phyloP scores from a whole-genome alignment of 2,329 filamentous ascomycete genomes.

The Bipolaris sorokiniana region DNA sequence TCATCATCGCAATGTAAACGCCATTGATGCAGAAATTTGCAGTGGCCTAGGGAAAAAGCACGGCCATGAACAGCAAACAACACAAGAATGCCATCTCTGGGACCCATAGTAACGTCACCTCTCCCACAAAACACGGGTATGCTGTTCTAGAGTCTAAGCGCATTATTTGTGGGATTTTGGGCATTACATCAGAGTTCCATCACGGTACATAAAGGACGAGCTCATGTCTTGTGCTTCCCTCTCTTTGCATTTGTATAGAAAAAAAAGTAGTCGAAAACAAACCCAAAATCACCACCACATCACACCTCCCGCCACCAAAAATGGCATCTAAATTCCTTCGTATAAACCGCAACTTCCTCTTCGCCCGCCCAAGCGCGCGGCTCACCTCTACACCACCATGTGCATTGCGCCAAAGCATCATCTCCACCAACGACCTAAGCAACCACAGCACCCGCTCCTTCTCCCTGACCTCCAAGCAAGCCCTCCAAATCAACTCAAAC shows the following conservation, averaged over 20 bases:
- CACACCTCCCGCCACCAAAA: not conserved
- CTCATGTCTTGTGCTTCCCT: not conserved
- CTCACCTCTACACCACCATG: not conserved
- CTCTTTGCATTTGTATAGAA: not conserved
- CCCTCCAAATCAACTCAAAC: slow-evolving; percentile 43
- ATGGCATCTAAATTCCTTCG: slow-evolving; percentile 15
- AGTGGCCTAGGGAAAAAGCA: slow-evolving; percentile 1
- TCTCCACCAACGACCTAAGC: slow-evolving; percentile 12
- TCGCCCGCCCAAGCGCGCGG: slow-evolving; percentile 3
- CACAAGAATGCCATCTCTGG: not conserved
- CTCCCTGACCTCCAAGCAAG: slow-evolving; percentile 18
- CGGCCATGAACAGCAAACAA: not conserved
- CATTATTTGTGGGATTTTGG: not conserved
- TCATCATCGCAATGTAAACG: slow-evolving; percentile 9
- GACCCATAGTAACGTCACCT: slow-evolving; percentile 13
- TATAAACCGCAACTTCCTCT: slow-evolving; percentile 7
- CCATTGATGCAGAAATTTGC: slow-evolving; percentile 13
- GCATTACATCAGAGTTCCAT: slow-evolving; percentile 14
- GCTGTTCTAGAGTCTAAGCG: not conserved
- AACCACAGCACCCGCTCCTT: slow-evolving; percentile 8
- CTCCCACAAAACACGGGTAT: not conserved
- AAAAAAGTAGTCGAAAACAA: not conserved
- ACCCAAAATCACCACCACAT: not conserved
- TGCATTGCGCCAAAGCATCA: not conserved
- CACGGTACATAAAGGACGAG: slow-evolving; percentile 1